Evolutionary conservation across 768 basidiomycete species (phyloP).

Genomic region (Pleurotus cornucopiae): DNA sequence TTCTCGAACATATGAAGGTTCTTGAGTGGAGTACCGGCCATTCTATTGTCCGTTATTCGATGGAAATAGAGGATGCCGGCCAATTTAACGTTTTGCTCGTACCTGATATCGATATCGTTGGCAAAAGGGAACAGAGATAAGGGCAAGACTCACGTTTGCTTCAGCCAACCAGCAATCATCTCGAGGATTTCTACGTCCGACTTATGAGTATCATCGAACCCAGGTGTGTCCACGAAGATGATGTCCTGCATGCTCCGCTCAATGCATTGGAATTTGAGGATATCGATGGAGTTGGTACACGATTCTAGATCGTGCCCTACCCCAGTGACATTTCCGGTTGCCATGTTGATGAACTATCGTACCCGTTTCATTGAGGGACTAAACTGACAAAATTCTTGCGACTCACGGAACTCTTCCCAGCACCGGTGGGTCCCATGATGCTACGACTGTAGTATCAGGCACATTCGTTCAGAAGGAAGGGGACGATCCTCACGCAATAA

Average conservation of each 20-base stretch:
- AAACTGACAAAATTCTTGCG: neutral
- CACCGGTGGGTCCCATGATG: slow-evolving; percentile 21
- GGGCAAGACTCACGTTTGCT: slow-evolving; percentile 6
- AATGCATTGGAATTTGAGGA: neutral
- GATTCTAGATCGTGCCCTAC: slow-evolving; percentile 4
- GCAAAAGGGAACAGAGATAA: neutral
- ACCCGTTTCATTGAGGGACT: neutral
- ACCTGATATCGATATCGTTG: slow-evolving; percentile 3
- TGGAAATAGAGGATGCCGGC: slow-evolving; percentile 25
- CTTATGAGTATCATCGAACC: slow-evolving; percentile 18
- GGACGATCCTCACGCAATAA: slow-evolving; percentile 4
- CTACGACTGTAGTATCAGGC: neutral
- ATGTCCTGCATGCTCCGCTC: slow-evolving; percentile 9
- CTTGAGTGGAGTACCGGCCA: slow-evolving; percentile 22
- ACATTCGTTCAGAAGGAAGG: neutral
- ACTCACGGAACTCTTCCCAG: slow-evolving; percentile 18
- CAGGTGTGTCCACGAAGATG: slow-evolving; percentile 22
- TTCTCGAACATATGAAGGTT: slow-evolving; percentile 29
- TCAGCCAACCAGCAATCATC: slow-evolving; percentile 17
- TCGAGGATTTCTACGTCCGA: slow-evolving; percentile 15
- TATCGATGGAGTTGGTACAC: slow-evolving; percentile 4
- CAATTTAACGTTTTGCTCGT: slow-evolving; percentile 10
- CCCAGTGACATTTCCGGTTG: neutral
- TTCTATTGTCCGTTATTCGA: slow-evolving; percentile 18
- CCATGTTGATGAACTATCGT: slow-evolving; percentile 10